phyloP scores from a whole-genome alignment of 108 stramenopile species.

The Skeletonema potamos region DNA sequence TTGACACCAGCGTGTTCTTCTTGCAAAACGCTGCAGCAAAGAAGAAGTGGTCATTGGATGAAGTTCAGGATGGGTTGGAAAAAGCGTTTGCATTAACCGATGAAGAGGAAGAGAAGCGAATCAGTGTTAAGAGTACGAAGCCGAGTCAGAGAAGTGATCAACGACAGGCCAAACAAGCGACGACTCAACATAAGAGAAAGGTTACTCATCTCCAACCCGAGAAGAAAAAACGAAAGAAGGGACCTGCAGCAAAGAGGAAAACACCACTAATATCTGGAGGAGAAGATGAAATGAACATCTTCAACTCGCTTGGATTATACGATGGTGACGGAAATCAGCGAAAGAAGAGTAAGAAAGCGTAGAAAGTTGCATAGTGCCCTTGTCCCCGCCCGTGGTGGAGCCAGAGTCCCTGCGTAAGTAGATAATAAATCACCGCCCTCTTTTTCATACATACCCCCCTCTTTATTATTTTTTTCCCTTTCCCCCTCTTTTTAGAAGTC shows the following conservation, averaged over 20 bases:
- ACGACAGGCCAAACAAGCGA: not conserved
- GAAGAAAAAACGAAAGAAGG: slow-evolving; percentile 1
- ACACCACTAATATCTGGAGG: slow-evolving; percentile 31
- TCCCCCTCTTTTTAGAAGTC: no score
- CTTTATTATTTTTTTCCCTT: no score
- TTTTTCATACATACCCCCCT: no score
- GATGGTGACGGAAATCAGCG: not conserved
- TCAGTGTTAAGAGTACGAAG: not conserved
- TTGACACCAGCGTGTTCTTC: slow-evolving; percentile 84
- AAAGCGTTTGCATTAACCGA: slow-evolving; percentile 51
- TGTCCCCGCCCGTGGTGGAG: no score
- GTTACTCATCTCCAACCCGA: not conserved
- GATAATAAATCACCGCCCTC: no score
- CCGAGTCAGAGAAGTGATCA: not conserved
- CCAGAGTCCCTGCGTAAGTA: no score
- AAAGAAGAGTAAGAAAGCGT: not conserved
- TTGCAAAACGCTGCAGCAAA: slow-evolving; percentile 70
- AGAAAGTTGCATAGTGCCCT: no score
- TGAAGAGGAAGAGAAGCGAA: not conserved
- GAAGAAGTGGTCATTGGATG: slow-evolving; percentile 48
- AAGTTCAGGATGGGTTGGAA: slow-evolving; percentile 33
- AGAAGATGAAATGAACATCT: slow-evolving; percentile 39
- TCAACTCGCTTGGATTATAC: slow-evolving; percentile 33
- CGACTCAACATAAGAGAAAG: not conserved
- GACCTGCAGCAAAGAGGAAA: not conserved